These are phyloP conservation scores for Monosporascus sp. DNA, from an alignment of 2,329 filamentous ascomycete species.

Conservation along the genomic window DNA sequence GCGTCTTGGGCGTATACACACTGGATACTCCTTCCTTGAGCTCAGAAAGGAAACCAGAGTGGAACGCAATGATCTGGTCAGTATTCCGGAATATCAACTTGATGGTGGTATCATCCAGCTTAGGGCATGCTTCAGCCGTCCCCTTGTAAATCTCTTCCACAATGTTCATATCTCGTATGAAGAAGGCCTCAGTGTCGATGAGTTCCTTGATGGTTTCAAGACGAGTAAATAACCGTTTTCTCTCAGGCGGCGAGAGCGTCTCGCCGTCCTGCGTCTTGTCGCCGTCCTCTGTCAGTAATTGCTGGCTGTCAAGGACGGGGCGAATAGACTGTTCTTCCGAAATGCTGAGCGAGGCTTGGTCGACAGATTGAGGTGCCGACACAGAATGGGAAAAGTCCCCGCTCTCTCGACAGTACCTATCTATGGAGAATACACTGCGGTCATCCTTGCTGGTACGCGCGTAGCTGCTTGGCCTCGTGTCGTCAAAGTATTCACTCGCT, in stretches of 20 bases:
- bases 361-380: slow-evolving; percentile 40
- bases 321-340: slow-evolving; percentile 33
- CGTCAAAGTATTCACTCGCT: slow-evolving; percentile 36
- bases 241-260: slow-evolving; percentile 46
- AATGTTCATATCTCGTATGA: slow-evolving; percentile 93
- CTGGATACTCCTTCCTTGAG: slow-evolving; percentile 75
- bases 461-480: slow-evolving; percentile 37
- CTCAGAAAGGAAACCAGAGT: slow-evolving; percentile 70
- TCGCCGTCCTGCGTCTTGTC: slow-evolving; percentile 21
- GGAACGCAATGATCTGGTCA: slow-evolving; percentile 83
- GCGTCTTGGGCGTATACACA: slow-evolving; percentile 64
- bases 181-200: slow-evolving; percentile 85
- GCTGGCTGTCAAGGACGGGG: slow-evolving; percentile 31
- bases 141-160: slow-evolving; percentile 97
- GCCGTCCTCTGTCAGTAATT: slow-evolving; percentile 31
- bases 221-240: slow-evolving; percentile 71
- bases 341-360: slow-evolving; percentile 39
- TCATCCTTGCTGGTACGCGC: slow-evolving; percentile 35
- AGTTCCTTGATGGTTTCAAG: slow-evolving; percentile 85
- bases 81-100: slow-evolving; percentile 91
- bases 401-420: slow-evolving; percentile 39
- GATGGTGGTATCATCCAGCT: slow-evolving; percentile 76
- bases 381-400: slow-evolving; percentile 38
- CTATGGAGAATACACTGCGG: slow-evolving; percentile 34
- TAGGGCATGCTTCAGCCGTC: slow-evolving; percentile 75